These are phyloP conservation scores for Oxyria digyna DNA, from an alignment of 148 eudicot species.

Conservation along the genomic window DNA sequence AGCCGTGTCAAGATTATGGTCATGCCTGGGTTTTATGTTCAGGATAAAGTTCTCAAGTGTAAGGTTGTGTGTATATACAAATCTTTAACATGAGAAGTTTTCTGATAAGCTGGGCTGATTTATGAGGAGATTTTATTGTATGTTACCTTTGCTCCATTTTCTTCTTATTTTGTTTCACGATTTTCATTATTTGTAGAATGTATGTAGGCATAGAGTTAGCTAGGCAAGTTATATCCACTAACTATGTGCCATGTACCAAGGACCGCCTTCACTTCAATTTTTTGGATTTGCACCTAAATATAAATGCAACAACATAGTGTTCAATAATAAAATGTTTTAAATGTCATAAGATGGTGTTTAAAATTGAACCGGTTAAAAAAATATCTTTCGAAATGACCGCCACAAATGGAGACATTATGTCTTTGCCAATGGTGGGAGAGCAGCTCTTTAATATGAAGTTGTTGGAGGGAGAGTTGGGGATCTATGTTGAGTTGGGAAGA, in stretches of 20 bases:
- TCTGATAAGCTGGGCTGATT: background rate
- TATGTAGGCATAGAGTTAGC: background rate
- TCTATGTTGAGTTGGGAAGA: constrained; percentile 50
- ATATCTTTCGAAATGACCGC: constrained; percentile 65
- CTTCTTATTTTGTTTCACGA: background rate
- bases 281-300: no score
- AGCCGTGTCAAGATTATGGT: constrained; percentile 80
- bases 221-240: no score
- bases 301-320: no score
- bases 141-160: background rate
- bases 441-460: constrained; percentile 44
- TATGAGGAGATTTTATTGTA: background rate
- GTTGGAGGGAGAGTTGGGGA: constrained; percentile 33
- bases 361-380: no score
- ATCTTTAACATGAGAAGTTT: background rate
- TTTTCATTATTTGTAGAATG: background rate
- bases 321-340: no score
- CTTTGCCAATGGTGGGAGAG: constrained; percentile 60
- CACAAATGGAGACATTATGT: constrained; percentile 42
- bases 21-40: constrained; percentile 89
- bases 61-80: constrained; percentile 88
- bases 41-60: constrained; percentile 71
- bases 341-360: no score
- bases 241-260: no score
- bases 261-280: no score